A percentile compares a stretch with the other conserved stretches of the same genome.
These are phyloP conservation scores for Boletus vermiculosoides DNA, from an alignment of 768 basidiomycete species.

Conservation along the genomic window DNA sequence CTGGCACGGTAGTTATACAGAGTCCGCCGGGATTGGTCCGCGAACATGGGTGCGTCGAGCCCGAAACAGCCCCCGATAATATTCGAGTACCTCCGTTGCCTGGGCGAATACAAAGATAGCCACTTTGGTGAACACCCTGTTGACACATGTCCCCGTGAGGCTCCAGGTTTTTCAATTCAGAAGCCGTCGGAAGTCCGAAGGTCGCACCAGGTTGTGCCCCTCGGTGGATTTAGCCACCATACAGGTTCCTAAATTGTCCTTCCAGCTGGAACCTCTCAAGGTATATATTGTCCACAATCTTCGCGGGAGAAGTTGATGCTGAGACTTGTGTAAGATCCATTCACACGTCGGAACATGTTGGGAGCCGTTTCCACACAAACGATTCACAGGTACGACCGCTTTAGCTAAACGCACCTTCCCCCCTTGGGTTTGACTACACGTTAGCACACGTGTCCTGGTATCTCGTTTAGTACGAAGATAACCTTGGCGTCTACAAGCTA, in stretches of 20 bases:
- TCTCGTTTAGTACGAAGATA: slow-evolving; percentile 10
- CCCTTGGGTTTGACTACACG: neutral
- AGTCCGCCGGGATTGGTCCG: neutral
- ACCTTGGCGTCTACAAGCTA: neutral
- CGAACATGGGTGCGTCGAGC: slow-evolving; percentile 4
- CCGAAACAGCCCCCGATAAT: neutral
- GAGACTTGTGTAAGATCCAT: slow-evolving; percentile 11
- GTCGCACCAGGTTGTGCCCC: neutral
- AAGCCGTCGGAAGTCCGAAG: slow-evolving; percentile 4
- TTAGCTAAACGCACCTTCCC: slow-evolving; percentile 6
- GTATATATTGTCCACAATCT: slow-evolving; percentile 10
- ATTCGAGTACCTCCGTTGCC: neutral
- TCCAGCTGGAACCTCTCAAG: slow-evolving; percentile 3
- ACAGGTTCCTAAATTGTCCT: neutral
- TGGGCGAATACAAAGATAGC: slow-evolving; percentile 1
- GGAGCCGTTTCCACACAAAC: slow-evolving; percentile 3
- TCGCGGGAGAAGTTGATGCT: slow-evolving; percentile 28
- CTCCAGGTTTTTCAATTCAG: slow-evolving; percentile 3
- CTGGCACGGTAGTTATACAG: neutral
- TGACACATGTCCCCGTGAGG: slow-evolving; percentile 7
- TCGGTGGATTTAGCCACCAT: neutral
- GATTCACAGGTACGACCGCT: slow-evolving; percentile 9
- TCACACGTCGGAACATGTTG: slow-evolving; percentile 17
- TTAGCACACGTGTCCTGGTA: slow-evolving; percentile 10
- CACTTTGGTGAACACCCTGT: slow-evolving; percentile 3